phyloP scores from a whole-genome alignment of 768 basidiomycete genomes.

The Hebeloma cylindrosporum region DNA sequence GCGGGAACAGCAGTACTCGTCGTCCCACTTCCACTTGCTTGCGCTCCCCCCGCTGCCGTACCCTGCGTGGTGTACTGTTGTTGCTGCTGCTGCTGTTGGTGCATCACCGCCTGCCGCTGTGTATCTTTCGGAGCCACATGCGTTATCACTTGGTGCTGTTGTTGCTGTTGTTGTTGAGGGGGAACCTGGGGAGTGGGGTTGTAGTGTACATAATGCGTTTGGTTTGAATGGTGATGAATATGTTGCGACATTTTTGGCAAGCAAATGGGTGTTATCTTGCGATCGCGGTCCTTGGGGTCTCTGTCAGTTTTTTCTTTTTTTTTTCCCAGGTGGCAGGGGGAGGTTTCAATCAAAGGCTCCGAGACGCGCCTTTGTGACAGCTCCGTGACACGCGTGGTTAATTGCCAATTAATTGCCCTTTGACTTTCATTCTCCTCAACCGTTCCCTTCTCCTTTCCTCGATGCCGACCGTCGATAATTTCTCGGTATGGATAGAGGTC shows the following conservation, averaged over 20 bases:
- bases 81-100: conserved; percentile 17
- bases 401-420: too few relatives aligned
- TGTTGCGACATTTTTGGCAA: conserved; percentile 45
- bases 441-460: too few relatives aligned
- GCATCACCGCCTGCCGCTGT: conserved; percentile 30
- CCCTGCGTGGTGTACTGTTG: too few relatives aligned
- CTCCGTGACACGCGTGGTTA: too few relatives aligned
- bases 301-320: conserved; percentile 8
- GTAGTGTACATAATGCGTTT: conserved; percentile 22
- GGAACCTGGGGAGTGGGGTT: conserved; percentile 13
- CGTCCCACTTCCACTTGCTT: too few relatives aligned
- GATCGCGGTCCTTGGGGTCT: conserved; percentile 44
- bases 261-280: conserved; percentile 25
- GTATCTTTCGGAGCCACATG: conserved; percentile 31
- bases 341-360: too few relatives aligned
- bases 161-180: conserved; percentile 36
- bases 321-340: conserved; percentile 24
- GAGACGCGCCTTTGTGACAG: too few relatives aligned
- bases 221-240: conserved; percentile 36
- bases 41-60: too few relatives aligned
- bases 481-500: too few relatives aligned
- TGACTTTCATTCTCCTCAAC: too few relatives aligned
- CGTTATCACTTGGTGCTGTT: conserved; percentile 27
- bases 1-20: conserved; percentile 2
- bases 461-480: too few relatives aligned